phyloP scores from a whole-genome alignment of 306 rosid species.

The Quercus rubra region DNA sequence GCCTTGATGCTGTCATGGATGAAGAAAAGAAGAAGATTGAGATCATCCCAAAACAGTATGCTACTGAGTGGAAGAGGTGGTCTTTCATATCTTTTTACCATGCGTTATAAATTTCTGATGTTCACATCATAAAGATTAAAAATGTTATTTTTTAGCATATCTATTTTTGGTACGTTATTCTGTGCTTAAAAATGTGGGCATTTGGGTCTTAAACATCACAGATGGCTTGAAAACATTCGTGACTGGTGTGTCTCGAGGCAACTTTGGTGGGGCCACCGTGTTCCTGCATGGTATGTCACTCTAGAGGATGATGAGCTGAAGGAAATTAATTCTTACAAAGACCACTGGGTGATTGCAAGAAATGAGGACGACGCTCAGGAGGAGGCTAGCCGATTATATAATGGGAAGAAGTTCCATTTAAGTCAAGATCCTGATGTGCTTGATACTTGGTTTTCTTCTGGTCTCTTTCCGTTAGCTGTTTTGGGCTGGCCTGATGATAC shows the following conservation, averaged over 20 bases:
- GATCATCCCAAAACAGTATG: slow-evolving; percentile 78
- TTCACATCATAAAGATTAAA: not conserved
- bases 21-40: slow-evolving; percentile 32
- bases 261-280: slow-evolving; percentile 98
- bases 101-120: not conserved
- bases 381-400: slow-evolving; percentile 51
- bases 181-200: not conserved
- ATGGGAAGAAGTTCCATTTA: slow-evolving; percentile 63
- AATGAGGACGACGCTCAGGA: slow-evolving; percentile 65
- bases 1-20: slow-evolving; percentile 57
- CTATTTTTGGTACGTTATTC: not conserved
- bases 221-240: slow-evolving; percentile 91
- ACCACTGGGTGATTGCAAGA: slow-evolving; percentile 87
- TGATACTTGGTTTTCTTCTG: slow-evolving; percentile 98
- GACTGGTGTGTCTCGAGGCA: slow-evolving; percentile 98
- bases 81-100: not conserved
- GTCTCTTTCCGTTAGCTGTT: slow-evolving; percentile 86
- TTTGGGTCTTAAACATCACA: slow-evolving; percentile 29
- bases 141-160: not conserved
- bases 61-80: slow-evolving; percentile 84
- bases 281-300: slow-evolving; percentile 91
- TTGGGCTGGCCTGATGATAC: slow-evolving; percentile 96
- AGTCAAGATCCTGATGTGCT: slow-evolving; percentile 88
- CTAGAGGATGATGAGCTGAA: slow-evolving; percentile 62
- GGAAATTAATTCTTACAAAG: slow-evolving; percentile 66